Base-by-base conservation (phyloP, 2,329 filamentous ascomycete genomes). In the Myriangium duriaei region DNA sequence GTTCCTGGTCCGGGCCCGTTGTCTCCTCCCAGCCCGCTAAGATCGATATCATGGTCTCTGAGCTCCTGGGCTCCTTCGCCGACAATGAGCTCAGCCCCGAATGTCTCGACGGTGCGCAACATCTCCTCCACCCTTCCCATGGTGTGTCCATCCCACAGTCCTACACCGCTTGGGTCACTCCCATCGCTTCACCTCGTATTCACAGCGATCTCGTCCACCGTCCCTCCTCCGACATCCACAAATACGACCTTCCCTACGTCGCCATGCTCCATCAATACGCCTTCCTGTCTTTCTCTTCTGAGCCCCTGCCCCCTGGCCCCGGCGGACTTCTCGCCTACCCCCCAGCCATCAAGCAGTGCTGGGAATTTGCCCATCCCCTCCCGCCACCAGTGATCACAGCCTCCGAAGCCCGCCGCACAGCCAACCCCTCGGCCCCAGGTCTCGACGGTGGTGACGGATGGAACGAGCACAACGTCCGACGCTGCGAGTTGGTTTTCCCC, bases 31-130 rank as follows among this genome's bases (percentile, higher is more conserved):
- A 68, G 4, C 63, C 74, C 47, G 71, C 72, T 48, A 76, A 79
- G 52, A 80, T 98, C 30, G 91, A 98, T 57, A 94, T 98, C 39
- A 65, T 98, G 3, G 77, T 98, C 17, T 95, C 87, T 2, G 91
- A 98, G 59, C 74, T 98, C 0, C 73, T 98, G 0, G 91, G 86
- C 26, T 95, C 87, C 2, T 98, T 96, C 54, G 91, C 79, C 15
- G 91, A 98, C 61, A 98, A 98, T 53, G 91, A 98, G 60, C 74
- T 98, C 7, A 94, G 85, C 0, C 91, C 91, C 0, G 91, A 98
- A 62, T 98, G 91, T 52, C 70, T 98, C 9, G 91, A 98, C 56
- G 91, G 91, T 31, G 87, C 96, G 34, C 88, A 95, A 55, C 80
- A 88, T 51, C 81, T 96, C 30, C 65, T 98, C n/a, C 72, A 77